Evolutionary conservation across 2,329 filamentous ascomycete genomes (phyloP).

Genomic region (Paracorniculantispora psalliotae): DNA sequence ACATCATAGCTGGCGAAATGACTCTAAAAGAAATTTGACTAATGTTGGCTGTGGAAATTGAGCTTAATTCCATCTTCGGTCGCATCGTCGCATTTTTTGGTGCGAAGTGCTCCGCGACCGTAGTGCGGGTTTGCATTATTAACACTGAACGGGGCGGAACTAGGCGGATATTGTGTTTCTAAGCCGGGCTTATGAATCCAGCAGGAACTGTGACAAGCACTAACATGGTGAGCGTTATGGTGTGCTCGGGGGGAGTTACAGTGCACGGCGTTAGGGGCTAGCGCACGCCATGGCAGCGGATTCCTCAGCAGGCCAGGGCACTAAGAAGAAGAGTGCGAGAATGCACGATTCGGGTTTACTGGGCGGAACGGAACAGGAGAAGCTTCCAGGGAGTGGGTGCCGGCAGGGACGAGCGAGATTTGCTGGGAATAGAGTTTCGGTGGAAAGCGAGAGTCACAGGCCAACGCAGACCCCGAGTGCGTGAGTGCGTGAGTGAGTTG

Average conservation of each 20-base stretch:
- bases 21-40: not conserved
- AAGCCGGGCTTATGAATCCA: conserved; percentile 12
- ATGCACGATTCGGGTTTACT: not conserved
- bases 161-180: conserved; percentile 11
- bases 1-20: not conserved
- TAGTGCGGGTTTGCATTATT: not conserved
- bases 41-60: not conserved
- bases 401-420: no score
- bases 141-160: not conserved
- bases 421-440: not conserved
- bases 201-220: not conserved
- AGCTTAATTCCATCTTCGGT: not conserved
- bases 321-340: not conserved
- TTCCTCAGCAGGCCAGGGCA: not conserved
- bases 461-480: no score
- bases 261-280: conserved; percentile 4
- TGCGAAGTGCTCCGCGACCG: no score
- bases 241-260: not conserved
- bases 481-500: no score
- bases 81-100: no score
- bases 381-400: no score
- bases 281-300: not conserved
- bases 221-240: conserved; percentile 1
- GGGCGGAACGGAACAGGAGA: not conserved
- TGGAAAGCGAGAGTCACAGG: not conserved